phyloP scores from a whole-genome alignment of 495 filamentous ascomycete genomes.

The Trichoderma gamsii region DNA sequence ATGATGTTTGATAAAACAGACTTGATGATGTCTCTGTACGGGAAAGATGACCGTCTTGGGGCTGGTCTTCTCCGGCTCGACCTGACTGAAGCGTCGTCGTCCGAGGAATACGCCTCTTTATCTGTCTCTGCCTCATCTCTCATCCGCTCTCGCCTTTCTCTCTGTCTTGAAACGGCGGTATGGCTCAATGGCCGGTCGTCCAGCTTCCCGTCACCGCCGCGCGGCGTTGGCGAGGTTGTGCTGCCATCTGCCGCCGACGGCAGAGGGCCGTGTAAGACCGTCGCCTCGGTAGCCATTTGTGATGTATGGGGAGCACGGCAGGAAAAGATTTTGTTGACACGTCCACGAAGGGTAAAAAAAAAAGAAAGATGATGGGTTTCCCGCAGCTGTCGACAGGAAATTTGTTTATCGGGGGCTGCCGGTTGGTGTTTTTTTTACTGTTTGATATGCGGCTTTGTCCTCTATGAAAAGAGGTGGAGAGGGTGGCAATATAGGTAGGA shows the following conservation, averaged over 20 bases:
- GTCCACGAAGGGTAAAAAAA: background rate
- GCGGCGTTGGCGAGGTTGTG: constrained; percentile 12
- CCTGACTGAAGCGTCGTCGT: background rate
- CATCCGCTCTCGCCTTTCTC: background rate
- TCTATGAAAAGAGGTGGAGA: background rate
- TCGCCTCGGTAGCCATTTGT: background rate
- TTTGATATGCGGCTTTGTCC: background rate
- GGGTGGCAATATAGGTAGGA: background rate
- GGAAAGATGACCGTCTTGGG: background rate
- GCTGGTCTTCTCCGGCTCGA: background rate
- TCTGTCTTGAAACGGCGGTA: background rate
- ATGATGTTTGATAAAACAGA: constrained; percentile 1
- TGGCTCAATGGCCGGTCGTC: background rate
- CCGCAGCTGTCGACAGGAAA: background rate
- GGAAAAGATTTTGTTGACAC: background rate
- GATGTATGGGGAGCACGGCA: background rate
- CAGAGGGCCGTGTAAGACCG: constrained; percentile 5
- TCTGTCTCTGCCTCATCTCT: background rate
- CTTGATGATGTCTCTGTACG: constrained; percentile 9
- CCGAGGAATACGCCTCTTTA: background rate
- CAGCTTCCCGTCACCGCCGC: constrained; percentile 4
- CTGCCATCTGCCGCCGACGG: background rate
- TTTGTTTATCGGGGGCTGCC: background rate
- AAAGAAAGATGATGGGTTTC: background rate
- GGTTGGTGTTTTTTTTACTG: background rate